These are phyloP conservation scores for Gliomastix tumulicola DNA, from an alignment of 2,329 filamentous ascomycete species.

Conservation along the genomic window DNA sequence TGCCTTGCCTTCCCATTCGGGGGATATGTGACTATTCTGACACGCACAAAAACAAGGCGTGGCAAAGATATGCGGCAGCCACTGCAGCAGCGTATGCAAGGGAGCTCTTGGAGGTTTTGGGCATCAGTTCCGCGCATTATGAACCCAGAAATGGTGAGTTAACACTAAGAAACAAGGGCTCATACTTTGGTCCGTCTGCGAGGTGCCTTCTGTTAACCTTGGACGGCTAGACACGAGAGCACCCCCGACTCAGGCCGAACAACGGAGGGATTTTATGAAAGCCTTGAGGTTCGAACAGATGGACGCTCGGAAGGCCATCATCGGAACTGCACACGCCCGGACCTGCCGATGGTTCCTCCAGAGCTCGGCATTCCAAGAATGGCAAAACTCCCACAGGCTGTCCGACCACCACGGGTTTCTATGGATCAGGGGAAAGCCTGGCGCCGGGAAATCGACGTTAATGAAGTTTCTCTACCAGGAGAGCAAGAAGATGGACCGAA, in stretches of 20 bases:
- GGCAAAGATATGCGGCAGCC: conserved; percentile 15
- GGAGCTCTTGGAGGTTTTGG: conserved; percentile 1
- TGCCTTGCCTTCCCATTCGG: conserved; percentile 23
- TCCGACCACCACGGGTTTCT: conserved; percentile 2
- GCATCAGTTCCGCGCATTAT: no score
- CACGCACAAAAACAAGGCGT: conserved; percentile 16
- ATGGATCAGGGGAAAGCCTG: conserved; percentile 35
- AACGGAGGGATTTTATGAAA: conserved; percentile 16
- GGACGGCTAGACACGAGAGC: no score
- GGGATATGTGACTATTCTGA: conserved; percentile 25
- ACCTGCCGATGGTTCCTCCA: conserved; percentile 20
- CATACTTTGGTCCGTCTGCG: no score
- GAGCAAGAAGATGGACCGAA: no score
- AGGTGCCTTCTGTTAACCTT: no score
- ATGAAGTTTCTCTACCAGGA: conserved; percentile 33
- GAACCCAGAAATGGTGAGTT: no score
- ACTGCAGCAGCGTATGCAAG: conserved; percentile 16
- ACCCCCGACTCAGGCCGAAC: no score
- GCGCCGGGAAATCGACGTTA: conserved; percentile 34
- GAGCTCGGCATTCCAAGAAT: background rate
- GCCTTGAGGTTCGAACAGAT: conserved; percentile 29
- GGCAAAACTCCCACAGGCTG: conserved; percentile 1
- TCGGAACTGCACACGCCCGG: conserved; percentile 23
- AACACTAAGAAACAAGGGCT: no score
- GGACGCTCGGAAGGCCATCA: conserved; percentile 22